phyloP scores from a whole-genome alignment of 2,329 filamentous ascomycete species.

The Aspergillus fischeri region DNA sequence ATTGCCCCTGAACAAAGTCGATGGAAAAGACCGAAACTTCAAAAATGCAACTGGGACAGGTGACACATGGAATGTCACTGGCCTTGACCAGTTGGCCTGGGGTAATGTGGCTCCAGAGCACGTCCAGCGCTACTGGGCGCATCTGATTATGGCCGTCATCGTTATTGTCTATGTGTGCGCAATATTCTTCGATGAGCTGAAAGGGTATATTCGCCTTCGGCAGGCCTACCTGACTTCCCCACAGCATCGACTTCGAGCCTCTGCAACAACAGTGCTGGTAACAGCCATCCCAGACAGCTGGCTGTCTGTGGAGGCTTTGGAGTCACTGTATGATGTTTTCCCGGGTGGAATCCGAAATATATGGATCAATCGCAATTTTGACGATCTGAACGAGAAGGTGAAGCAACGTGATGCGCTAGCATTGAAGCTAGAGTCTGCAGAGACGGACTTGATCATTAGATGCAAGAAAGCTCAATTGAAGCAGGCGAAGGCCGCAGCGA shows the following conservation, averaged over 20 bases:
- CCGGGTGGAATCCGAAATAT: constrained; percentile 92
- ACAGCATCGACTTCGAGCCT: constrained; percentile 87
- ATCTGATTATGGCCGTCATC: constrained; percentile 72
- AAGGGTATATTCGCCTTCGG: constrained; percentile 84
- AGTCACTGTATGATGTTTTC: constrained; percentile 88
- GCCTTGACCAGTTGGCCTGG: constrained; percentile 81
- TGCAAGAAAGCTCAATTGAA: constrained; percentile 79
- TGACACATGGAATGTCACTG: constrained; percentile 51
- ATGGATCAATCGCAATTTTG: constrained; percentile 91
- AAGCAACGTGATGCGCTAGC: constrained; percentile 69
- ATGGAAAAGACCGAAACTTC: constrained; percentile 60
- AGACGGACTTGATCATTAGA: constrained; percentile 76
- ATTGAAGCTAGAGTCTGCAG: constrained; percentile 67
- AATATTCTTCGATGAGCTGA: constrained; percentile 80
- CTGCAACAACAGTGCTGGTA: constrained; percentile 91
- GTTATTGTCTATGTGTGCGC: constrained; percentile 81
- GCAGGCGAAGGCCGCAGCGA: constrained; percentile 59
- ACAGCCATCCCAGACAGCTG: constrained; percentile 87
- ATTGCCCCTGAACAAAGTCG: constrained; percentile 76
- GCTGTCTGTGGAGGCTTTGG: constrained; percentile 76
- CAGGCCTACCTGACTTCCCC: constrained; percentile 94
- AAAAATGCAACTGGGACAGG: constrained; percentile 34
- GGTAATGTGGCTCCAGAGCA: constrained; percentile 71
- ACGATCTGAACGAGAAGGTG: constrained; percentile 79
- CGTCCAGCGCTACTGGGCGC: constrained; percentile 72